phyloP scores from a whole-genome alignment of 257 asterid species.

The Datura wrightii region DNA sequence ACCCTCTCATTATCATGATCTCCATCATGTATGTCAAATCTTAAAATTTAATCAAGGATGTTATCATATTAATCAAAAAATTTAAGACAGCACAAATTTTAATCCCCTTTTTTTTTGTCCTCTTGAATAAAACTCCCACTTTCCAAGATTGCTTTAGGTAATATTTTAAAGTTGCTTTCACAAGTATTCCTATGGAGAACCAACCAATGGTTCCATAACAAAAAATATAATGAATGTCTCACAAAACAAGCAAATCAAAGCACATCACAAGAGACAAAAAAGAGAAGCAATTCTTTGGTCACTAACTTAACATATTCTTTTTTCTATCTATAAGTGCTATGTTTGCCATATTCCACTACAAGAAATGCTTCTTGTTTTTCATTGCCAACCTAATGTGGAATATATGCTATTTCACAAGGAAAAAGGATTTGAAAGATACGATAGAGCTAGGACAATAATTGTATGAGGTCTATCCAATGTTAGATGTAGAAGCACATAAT shows the following conservation, averaged over 20 bases:
- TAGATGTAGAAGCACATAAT: too few relatives aligned
- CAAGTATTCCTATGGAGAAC: background rate
- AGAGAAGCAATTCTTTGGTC: background rate
- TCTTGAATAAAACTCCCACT: background rate
- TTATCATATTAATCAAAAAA: too few relatives aligned
- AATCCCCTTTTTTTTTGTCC: too few relatives aligned
- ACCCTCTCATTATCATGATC: too few relatives aligned
- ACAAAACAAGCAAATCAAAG: background rate
- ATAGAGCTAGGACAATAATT: too few relatives aligned
- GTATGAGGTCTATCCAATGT: too few relatives aligned
- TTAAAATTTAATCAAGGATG: too few relatives aligned
- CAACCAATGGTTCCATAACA: background rate
- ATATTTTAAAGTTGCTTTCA: background rate
- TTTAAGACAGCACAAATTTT: too few relatives aligned
- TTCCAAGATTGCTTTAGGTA: background rate
- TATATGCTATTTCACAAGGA: background rate
- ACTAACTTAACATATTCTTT: background rate
- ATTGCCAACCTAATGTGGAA: background rate
- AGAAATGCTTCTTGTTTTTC: background rate
- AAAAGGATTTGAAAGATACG: background rate
- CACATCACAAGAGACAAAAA: background rate
- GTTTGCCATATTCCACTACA: slow-evolving; percentile 18
- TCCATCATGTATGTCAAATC: too few relatives aligned
- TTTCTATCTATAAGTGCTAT: background rate
- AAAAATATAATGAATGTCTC: background rate